Percentiles rank a stretch among this genome's conserved stretches.
Evolutionary conservation across 2,329 filamentous ascomycete genomes (phyloP).

Genomic region (Talaromyces piceae): DNA sequence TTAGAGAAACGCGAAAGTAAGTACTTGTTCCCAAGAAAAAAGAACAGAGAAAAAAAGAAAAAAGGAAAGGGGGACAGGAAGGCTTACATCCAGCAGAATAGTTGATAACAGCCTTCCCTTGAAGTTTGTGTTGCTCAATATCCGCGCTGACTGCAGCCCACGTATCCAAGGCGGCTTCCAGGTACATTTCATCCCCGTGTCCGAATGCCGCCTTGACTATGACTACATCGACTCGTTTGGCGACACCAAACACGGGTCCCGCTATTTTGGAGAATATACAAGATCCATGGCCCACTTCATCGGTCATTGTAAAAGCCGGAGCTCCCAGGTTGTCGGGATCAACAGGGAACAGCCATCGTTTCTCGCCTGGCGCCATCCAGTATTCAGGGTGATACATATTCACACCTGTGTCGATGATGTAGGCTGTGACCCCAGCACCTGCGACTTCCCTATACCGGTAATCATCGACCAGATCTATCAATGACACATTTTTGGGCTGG

Average conservation of each 20-base stretch:
- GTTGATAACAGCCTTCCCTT: conserved; percentile 2
- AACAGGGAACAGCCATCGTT: background rate
- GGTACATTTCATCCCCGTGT: background rate
- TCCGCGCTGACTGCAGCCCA: background rate
- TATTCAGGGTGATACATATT: background rate
- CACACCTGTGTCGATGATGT: conserved; percentile 1
- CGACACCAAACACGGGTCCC: background rate
- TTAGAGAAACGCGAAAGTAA: too few relatives aligned
- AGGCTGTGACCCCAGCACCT: background rate
- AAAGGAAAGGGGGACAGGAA: too few relatives aligned
- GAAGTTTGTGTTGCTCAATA: background rate
- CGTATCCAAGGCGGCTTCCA: background rate
- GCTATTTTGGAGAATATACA: background rate
- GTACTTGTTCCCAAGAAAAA: background rate
- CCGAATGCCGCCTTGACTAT: background rate
- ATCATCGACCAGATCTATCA: background rate
- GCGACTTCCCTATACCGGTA: background rate
- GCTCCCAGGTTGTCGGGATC: background rate
- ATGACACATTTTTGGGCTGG: background rate
- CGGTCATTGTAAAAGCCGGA: background rate
- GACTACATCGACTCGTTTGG: background rate
- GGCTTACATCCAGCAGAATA: background rate
- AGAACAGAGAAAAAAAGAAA: background rate
- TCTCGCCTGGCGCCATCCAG: background rate
- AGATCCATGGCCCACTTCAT: background rate